These are phyloP conservation scores for Carex scoparia DNA, from an alignment of 176 grass and related monocot genomes.

Conservation along the genomic window DNA sequence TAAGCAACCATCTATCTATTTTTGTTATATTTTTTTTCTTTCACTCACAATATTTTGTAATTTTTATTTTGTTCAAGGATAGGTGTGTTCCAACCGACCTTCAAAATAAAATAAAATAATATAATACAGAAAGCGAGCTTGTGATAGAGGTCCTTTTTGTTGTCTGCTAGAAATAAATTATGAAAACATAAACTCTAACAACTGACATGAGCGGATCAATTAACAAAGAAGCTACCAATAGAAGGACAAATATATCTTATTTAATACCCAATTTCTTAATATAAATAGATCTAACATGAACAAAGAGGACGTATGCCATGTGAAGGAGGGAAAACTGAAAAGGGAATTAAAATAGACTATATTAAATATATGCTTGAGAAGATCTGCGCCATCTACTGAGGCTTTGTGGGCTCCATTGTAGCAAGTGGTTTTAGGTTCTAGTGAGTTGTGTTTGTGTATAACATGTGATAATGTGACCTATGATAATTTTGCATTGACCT, in stretches of 20 bases:
- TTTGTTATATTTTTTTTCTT: no score
- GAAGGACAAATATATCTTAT: background rate
- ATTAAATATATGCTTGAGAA: background rate
- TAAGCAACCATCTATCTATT: background rate
- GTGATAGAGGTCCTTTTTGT: background rate
- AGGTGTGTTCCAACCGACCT: background rate
- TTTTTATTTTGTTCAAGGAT: no score
- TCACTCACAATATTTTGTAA: no score
- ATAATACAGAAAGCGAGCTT: background rate
- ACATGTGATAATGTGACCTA: background rate
- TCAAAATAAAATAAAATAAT: background rate
- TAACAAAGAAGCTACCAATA: background rate
- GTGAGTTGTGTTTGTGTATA: background rate
- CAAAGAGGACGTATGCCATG: background rate
- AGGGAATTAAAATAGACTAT: background rate
- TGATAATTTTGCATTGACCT: background rate
- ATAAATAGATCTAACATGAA: constrained; percentile 2
- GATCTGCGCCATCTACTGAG: background rate
- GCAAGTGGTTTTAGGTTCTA: background rate
- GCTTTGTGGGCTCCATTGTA: background rate
- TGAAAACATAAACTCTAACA: background rate
- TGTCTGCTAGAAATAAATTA: background rate
- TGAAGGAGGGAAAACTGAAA: background rate
- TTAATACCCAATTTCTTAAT: background rate
- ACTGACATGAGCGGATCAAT: background rate